Base-by-base conservation (phyloP, 1,284 basidiomycete genomes). In the Ceratobasidium sp. region DNA sequence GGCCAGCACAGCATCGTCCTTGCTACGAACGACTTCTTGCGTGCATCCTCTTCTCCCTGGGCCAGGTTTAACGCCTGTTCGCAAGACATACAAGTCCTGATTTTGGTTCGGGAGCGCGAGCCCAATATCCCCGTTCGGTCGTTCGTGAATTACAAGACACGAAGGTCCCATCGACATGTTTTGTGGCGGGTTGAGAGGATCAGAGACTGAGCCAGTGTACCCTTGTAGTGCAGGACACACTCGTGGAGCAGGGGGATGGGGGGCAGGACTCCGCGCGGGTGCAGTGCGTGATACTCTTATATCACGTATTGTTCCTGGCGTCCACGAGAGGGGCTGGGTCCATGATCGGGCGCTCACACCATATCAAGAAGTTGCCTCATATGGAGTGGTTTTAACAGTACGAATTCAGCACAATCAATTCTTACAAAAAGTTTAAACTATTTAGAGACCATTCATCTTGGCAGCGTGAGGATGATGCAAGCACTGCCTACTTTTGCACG, bases 21-120 rank as follows among this genome's bases (percentile, higher is more conserved):
- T 42, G 31, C 62, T 54, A 22, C 62, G 35, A 3, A 67, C 50
- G n/a, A 67, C 50, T 29, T 67, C 49, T n/a, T 67, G 62, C 13
- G 38, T 22, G 25, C 34, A 67, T 22, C 47, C 3, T n/a, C 27
- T 54, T 22, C 32, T 35, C 32, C 31, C 20, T 56, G 32, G 13
- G 4, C 49, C 49, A 8, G 62, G 62, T 12, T 50, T 35, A 13
- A 40, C 17, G 17, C 38, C 40, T 1, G 35, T 29, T 6, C 62
- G 62, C 17, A 42, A 49, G 7, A 54, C 62, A 40, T 67, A 52
- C 15, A 40, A 13, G 35, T 67, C 62, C 1, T 29, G 35, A 10
- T 22, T 56, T 7, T 54, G 62, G 29, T 50, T 29, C 1, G 62
- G 38, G 25, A 47, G 42, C 42, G 27, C 22, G 20, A 67, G 50